These are phyloP conservation scores for Volvox africanus DNA, from an alignment of 139 green algal species.

Conservation along the genomic window DNA sequence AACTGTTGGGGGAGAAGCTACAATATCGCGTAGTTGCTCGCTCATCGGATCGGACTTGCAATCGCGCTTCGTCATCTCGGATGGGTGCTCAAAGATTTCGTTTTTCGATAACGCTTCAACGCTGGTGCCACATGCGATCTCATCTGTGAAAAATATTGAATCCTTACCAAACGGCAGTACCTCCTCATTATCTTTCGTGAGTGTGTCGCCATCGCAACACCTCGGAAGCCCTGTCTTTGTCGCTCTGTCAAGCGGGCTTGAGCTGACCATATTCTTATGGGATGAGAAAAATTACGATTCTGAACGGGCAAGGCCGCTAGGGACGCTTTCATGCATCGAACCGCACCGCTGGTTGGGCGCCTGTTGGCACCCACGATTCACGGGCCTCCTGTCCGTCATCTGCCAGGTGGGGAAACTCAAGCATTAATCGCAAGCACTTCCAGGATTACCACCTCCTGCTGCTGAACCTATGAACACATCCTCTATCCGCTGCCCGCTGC, in stretches of 20 bases:
- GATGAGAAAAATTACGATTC: background rate
- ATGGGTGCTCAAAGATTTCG: background rate
- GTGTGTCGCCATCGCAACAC: background rate
- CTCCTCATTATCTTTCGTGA: background rate
- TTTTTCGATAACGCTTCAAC: background rate
- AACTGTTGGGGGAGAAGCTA: background rate
- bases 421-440: too few species aligned
- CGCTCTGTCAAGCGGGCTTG: background rate
- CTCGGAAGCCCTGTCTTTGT: background rate
- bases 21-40: background rate
- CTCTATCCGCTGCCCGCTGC: too few species aligned
- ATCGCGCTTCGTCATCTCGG: background rate
- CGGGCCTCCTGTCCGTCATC: conserved; percentile 1
- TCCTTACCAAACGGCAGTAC: too few species aligned
- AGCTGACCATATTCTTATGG: background rate
- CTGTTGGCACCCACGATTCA: background rate
- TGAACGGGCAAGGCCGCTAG: background rate
- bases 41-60: background rate
- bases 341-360: background rate
- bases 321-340: background rate
- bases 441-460: too few species aligned
- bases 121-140: background rate
- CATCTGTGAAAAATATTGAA: too few species aligned
- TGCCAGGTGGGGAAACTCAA: background rate
- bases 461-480: too few species aligned